Conservation (phyloP, 345 rosid genomes). For the Jatropha curcas region DNA sequence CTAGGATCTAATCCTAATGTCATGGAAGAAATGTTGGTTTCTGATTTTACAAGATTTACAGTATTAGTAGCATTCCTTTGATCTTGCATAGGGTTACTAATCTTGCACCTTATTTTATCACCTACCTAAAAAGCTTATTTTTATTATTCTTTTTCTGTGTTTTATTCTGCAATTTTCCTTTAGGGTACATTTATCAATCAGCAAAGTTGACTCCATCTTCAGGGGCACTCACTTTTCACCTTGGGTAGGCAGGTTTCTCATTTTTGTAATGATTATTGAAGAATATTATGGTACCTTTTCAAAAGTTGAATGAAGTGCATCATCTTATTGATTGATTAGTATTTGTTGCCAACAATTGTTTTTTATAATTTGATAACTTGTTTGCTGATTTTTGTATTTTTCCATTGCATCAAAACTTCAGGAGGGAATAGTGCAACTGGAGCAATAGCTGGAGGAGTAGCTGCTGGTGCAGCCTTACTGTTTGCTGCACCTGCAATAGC, state of each 20-base stretch:
- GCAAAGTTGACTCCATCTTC: background rate
- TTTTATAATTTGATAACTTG: background rate
- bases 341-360: background rate
- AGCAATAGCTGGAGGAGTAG: conserved; percentile 99
- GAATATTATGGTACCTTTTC: background rate
- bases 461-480: conserved; percentile 95
- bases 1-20: background rate
- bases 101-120: too few species aligned
- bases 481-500: conserved; percentile 99
- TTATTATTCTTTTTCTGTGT: background rate
- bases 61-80: background rate
- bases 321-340: background rate
- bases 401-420: conserved; percentile 31
- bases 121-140: background rate
- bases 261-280: background rate
- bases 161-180: background rate
- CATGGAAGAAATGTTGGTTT: background rate
- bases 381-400: conserved; percentile 5
- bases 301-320: conserved; percentile 2
- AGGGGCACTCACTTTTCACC: background rate
- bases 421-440: conserved; percentile 83
- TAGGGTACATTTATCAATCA: background rate
- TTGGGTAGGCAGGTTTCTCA: background rate
- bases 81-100: background rate
- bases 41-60: background rate